Base-by-base conservation (phyloP, 495 filamentous ascomycete genomes). In the Lasiosphaeria hispida region DNA sequence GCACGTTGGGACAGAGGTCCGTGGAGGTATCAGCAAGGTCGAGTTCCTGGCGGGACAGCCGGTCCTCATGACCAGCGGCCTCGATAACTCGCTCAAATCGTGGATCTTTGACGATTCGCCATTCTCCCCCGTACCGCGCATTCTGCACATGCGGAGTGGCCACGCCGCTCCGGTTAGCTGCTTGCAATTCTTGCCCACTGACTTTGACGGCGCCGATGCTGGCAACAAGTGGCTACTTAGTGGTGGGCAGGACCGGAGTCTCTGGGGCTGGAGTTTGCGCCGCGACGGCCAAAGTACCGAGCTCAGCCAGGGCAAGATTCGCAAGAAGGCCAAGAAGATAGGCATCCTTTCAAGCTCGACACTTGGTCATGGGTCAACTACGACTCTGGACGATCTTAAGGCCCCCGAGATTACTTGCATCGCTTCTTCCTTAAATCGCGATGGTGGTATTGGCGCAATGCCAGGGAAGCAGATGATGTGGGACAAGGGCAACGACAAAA, bases 201-300 rank as follows among this genome's bases (percentile, higher is more conserved):
- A 90, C 47, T 90, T 93, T 4, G 92, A 96, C 64, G 92, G 90
- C 7, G 83, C 91, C n/a, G 92, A 96, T 63, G 85, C 83, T 48
- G 83, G 81, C 36, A 91, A 91, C 1, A 97, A 99, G 73, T 99
- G 96, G 92, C 77, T 99, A 23, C 78, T 99, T 45, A 96, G 90
- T 65, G 90, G 87, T 52, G 91, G 90, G 48, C 80, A 84, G 65
- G 94, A 97, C 69, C 80, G 90, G 58, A 95, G 90, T 72, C 77
- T 97, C 10, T 96, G 95, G 92, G 92, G 88, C 13, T 93, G 94
- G 81, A 97, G 92, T 78, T 72, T 97, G 60, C 87, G 95, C 37
- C 87, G 91, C 57, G 94, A 99, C 69, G 92, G 92, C 36, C 95
- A 97, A 71, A 95, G 89, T 63, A 85, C 90, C 5, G 94, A 97